Base-by-base conservation (phyloP, 352 stramenopile genomes). In the Pythium diclinum region DNA sequence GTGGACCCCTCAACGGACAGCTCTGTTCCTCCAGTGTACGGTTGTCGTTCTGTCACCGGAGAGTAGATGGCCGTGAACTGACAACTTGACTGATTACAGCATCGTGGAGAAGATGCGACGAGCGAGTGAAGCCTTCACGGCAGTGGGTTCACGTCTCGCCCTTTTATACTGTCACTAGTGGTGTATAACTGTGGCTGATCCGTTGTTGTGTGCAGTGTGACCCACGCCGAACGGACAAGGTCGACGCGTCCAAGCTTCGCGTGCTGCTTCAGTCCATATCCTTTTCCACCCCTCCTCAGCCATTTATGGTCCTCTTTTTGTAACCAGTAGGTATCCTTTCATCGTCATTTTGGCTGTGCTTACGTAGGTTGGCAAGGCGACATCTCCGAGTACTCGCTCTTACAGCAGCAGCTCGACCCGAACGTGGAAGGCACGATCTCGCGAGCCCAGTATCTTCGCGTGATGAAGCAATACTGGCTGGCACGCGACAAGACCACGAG, bases 191-290 rank as follows among this genome's bases (percentile, higher is more conserved):
- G 25, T 28, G 7, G 25, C 21, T 64, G 11, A 57, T 14, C 16
- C 36, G 3, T 21, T 59, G 34, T 32, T 17, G 34, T n/a, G 30
- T 40, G 8, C 48, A 90, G 81, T 65, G 77, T 49, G 82, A 91
- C 67, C 54, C 60, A 33, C 65, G 67, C 16, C 68, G 73, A 19
- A 79, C 63, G 0, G 73, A 77, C 23, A 76, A 71, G 56, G 63
- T 89, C 25, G 78, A 88, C 19, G 55, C 48, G 13, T 63, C 63
- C 23, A 88, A 83, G 48, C 66, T 91, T 0, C 74, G 56, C 6
- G 36, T 63, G 2, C 60, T 91, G 2, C 69, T 91, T n/a, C 73
- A 73, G 70, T 71, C 65, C 49, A 88, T 89, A 88, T 89, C 81
- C 71, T 83, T 75, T 33, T 42, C 61, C 64, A 67, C 55, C 66